A percentile compares a stretch with the other conserved stretches of the same genome.
phyloP scores from a whole-genome alignment of 495 filamentous ascomycete species.

The Chaetomidium leptoderma region DNA sequence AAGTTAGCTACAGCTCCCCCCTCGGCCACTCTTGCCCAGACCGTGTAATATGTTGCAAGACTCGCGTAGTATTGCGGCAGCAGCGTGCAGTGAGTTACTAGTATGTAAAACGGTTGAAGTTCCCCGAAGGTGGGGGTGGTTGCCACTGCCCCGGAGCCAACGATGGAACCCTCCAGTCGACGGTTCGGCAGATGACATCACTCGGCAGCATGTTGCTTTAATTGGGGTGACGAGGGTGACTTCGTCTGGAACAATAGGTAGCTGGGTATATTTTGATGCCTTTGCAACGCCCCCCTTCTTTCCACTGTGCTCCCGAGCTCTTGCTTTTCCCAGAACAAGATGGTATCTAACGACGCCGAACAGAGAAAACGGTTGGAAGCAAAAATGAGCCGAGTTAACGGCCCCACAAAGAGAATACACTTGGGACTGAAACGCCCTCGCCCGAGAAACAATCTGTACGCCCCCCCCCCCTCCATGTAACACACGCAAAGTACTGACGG shows the following conservation, averaged over 20 bases:
- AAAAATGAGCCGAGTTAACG: not conserved
- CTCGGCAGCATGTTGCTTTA: not conserved
- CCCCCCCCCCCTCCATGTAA: too few species aligned
- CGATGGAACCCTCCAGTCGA: not conserved
- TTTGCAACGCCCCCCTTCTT: constrained; percentile 7
- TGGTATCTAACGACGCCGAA: constrained; percentile 17
- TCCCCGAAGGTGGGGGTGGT: constrained; percentile 2
- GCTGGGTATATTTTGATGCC: constrained; percentile 8
- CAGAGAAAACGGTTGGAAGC: not conserved
- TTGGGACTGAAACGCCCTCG: not conserved
- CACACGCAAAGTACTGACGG: too few species aligned
- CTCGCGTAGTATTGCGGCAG: constrained; percentile 16
- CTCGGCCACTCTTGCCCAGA: not conserved
- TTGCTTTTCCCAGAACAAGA: constrained; percentile 3
- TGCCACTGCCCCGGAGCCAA: not conserved
- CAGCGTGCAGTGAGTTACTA: not conserved
- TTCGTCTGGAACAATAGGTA: not conserved
- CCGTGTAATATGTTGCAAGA: constrained; percentile 2
- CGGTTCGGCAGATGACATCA: constrained; percentile 5
- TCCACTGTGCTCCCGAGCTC: constrained; percentile 9
- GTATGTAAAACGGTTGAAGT: not conserved
- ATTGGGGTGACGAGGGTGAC: too few species aligned
- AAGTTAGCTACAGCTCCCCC: not conserved
- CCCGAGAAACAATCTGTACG: not conserved
- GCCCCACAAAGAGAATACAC: not conserved